These are phyloP conservation scores for Lachnellula occidentalis DNA, from an alignment of 2,329 filamentous ascomycete species.

Conservation along the genomic window DNA sequence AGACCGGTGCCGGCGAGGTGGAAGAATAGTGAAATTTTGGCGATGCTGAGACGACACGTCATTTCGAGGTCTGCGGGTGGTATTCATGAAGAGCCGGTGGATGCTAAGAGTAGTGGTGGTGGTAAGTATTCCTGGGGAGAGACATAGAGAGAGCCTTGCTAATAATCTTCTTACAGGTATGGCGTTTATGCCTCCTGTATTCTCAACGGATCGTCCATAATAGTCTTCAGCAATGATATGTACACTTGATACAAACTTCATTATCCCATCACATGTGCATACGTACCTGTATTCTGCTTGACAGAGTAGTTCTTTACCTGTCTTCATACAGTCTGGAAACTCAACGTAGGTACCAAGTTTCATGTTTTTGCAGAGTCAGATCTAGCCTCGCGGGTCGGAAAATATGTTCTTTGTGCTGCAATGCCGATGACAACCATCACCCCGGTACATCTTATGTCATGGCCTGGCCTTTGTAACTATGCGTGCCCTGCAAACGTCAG, in stretches of 20 bases:
- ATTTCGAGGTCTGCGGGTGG: constrained; percentile 60
- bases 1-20: constrained; percentile 82
- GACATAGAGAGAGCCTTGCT: constrained; percentile 2
- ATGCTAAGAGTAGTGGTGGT: constrained; percentile 19
- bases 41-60: constrained; percentile 75
- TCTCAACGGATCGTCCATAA: constrained; percentile 23
- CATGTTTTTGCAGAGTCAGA: background rate
- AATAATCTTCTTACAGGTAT: constrained; percentile 23
- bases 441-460: too few species aligned
- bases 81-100: constrained; percentile 29
- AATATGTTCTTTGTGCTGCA: too few species aligned
- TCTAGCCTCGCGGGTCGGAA: background rate
- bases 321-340: too few species aligned
- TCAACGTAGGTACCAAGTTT: background rate
- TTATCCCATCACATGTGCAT: too few species aligned
- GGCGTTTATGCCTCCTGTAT: constrained; percentile 33
- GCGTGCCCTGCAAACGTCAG: too few species aligned
- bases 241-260: constrained; percentile 1
- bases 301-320: too few species aligned
- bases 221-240: background rate
- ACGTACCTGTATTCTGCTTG: too few species aligned
- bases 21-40: constrained; percentile 75
- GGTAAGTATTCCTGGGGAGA: constrained; percentile 17
- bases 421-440: too few species aligned
- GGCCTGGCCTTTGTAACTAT: too few species aligned